Conservation (phyloP, 441 rosid species). For the Corymbia citriodora region DNA sequence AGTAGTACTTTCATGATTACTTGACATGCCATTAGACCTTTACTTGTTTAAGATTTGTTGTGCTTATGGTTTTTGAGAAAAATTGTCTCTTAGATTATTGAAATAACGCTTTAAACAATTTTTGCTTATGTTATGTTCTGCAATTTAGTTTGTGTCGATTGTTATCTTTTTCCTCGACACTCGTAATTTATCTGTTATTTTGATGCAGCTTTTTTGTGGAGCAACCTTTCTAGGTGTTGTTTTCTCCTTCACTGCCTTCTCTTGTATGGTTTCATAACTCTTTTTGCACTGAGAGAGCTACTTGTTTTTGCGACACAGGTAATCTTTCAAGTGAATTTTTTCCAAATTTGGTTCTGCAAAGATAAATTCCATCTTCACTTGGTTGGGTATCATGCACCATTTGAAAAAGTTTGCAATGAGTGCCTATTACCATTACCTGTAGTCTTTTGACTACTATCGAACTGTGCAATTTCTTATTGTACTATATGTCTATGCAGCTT, state of each 20-base stretch:
- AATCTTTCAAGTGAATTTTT: not conserved
- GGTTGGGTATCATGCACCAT: not conserved
- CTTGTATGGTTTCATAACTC: slow-evolving; percentile 78
- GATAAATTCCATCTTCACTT: not conserved
- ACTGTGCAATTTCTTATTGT: not conserved
- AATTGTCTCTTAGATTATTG: too few relatives aligned
- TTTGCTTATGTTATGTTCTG: not conserved
- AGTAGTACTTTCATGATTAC: not conserved
- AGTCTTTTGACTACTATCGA: not conserved
- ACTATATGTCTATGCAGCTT: not conserved
- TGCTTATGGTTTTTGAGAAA: too few relatives aligned
- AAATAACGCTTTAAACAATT: too few relatives aligned
- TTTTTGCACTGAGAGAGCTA: slow-evolving; percentile 81
- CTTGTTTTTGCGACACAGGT: slow-evolving; percentile 92
- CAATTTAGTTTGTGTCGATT: not conserved
- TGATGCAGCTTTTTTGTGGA: slow-evolving; percentile 71
- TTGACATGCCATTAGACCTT: too few relatives aligned
- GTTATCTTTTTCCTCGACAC: not conserved
- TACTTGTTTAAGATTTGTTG: too few relatives aligned
- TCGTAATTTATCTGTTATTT: not conserved
- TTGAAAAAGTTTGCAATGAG: not conserved
- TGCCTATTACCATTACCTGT: not conserved
- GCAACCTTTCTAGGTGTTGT: slow-evolving; percentile 70
- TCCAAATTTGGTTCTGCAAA: not conserved
- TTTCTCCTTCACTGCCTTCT: slow-evolving; percentile 82